Evolutionary conservation across 1,284 basidiomycete species (phyloP).

Genomic region (Fistulinella staudtii): DNA sequence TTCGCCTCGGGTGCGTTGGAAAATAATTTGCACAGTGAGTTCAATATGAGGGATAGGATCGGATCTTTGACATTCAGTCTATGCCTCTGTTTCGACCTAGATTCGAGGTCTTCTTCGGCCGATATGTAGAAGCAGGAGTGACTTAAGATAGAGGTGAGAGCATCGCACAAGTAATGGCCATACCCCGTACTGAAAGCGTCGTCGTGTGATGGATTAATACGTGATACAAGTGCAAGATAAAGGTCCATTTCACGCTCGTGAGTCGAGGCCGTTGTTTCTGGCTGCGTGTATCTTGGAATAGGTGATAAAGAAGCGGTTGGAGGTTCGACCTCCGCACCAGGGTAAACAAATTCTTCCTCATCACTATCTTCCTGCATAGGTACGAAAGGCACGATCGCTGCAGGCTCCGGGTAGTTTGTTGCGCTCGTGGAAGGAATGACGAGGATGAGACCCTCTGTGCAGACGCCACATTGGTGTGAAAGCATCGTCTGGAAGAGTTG

Average conservation of each 20-base stretch:
- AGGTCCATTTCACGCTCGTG: conserved; percentile 81
- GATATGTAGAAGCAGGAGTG: conserved; percentile 55
- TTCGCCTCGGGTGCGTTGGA: conserved; percentile 84
- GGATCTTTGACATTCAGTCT: conserved; percentile 77
- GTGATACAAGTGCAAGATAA: conserved; percentile 75
- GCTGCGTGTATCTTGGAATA: conserved; percentile 49
- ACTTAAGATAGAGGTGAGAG: conserved; percentile 63
- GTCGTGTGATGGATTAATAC: conserved; percentile 72
- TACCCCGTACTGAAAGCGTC: conserved; percentile 85
- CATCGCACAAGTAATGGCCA: conserved; percentile 80
- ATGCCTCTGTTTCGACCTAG: conserved; percentile 54
- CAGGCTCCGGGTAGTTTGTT: conserved; percentile 69
- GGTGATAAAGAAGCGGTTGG: conserved; percentile 15
- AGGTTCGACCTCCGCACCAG: conserved; percentile 41
- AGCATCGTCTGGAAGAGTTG: conserved; percentile 78
- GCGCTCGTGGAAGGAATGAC: conserved; percentile 67
- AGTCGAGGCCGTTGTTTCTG: conserved; percentile 68
- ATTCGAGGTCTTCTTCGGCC: conserved; percentile 36
- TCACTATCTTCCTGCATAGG: conserved; percentile 41
- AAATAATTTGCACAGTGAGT: conserved; percentile 75
- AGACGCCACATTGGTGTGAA: conserved; percentile 63
- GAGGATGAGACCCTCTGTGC: conserved; percentile 63
- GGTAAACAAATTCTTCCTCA: conserved; percentile 67
- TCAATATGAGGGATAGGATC: conserved; percentile 68
- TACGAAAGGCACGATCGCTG: conserved; percentile 32